Evolutionary conservation across 2,329 filamentous ascomycete species (phyloP), one percentile per base, ranked within the genome.

Genomic region (Chlorencoelia australis): DNA sequence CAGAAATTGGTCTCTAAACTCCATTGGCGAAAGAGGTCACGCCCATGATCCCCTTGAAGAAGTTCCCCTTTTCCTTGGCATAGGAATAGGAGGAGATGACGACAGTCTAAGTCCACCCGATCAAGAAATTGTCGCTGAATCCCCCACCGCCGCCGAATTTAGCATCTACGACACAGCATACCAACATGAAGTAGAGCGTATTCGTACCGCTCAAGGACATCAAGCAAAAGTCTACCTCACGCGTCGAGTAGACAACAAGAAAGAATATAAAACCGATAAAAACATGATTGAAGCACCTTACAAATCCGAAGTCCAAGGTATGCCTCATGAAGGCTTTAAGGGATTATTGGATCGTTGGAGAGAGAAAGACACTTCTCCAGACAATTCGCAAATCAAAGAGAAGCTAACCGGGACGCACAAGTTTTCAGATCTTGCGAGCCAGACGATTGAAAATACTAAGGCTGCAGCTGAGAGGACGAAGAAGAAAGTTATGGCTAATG

Each of bases 141-240:
- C 84, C 1, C 89, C 89, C 3, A 80, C 80, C 0, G 81, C 79
- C 1, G 82, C 84, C 5, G 86, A 93, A 42, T 85, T 85, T 49
- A 79, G 91, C 53, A 80, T 96, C 40, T 95, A 94, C 57, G 85
- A 94, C 57, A 75, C 73, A 1, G 89, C 89, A 0, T 95, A 94
- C 56, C 76, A 84, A 52, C 74, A 82, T 42, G 85, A 95, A 60
- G 73, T 91, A 18, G 72, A 81, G 40, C 72, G 79, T 11, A 89
- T 95, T 50, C 61, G 72, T 19, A 59, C 64, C 44, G 53, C 61
- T 43, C 53, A 65, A 48, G 62, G 66, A 39, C 57, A 61, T 17
- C 52, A 57, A 21, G 66, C 76, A 1, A 77, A 68, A 13, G 65
- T 83, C 11, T 82, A 79, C 48, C 53, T 71, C 16, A 72, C 62